Base-by-base conservation (phyloP, 2,329 filamentous ascomycete species). In the Curvularia spicifera region DNA sequence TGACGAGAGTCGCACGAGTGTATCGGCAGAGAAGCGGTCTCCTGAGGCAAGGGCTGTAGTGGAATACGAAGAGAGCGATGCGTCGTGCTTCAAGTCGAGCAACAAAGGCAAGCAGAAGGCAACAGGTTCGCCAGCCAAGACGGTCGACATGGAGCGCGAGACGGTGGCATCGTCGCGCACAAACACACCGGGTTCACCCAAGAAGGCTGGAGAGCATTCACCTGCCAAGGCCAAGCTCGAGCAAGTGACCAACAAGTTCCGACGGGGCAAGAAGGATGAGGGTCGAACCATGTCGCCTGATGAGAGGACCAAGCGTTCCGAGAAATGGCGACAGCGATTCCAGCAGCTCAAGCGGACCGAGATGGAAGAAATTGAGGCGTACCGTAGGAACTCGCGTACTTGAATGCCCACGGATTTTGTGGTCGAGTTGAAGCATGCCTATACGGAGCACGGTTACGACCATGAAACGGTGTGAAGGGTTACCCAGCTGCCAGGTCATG, bases 211-310 rank as follows among this genome's bases (percentile, higher is more conserved):
- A 39, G 73, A 76, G 57, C 69, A 69, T 29, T 81, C 79, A 7
- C 80, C 80, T 18, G 75, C 80, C 51, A 80, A 81, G 63, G 78
- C 74, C 48, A 80, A 78, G 70, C 78, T 82, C 47, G 80, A 81
- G 67, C 75, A 78, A 42, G 76, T 82, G 33, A 80, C 79, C 29
- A 80, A 78, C 70, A 81, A 78, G 61, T 78, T 80, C 55, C 60
- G 66, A 39, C 78, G 78, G 31, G 73, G 70, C 50, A 75, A 71
- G 67, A 72, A 73, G 54, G 70, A 76, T n/a, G 74, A 77, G n/a
- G 58, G 68, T 33, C 69, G 71, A 13, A 68, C 59, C 53, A 71
- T 76, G 68, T 75, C 72, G n/a, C 70, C 70, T 2, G 76, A 76
- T 15, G 73, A 78, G 6, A 78, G 76, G 68, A 65, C 61, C 46